Conservation (phyloP, 2,329 filamentous ascomycete genomes). For the Paecilomyces fulvus region DNA sequence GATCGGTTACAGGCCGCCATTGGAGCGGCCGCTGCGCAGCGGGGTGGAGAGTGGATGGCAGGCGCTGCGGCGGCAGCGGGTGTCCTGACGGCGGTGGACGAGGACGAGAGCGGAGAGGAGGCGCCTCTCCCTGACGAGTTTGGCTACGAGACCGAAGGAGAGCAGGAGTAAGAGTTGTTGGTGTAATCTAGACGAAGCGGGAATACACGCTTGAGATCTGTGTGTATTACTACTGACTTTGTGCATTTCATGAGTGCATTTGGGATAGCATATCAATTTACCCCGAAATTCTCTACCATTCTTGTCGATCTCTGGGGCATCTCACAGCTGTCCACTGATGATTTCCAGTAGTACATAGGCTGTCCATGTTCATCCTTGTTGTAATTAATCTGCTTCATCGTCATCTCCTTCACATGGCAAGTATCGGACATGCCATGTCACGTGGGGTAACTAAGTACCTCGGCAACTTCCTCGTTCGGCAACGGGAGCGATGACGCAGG, state of each 20-base stretch:
- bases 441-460: conserved; percentile 5
- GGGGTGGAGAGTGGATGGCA: conserved; percentile 16
- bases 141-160: conserved; percentile 37
- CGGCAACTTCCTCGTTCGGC: conserved; percentile 11
- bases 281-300: background rate
- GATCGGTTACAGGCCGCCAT: conserved; percentile 36
- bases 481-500: conserved; percentile 9
- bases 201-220: conserved; percentile 10
- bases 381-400: too few relatives aligned
- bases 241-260: conserved; percentile 3
- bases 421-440: background rate
- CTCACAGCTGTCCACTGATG: background rate
- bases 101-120: conserved; percentile 46
- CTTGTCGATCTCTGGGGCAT: background rate
- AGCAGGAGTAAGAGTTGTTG: conserved; percentile 8
- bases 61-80: conserved; percentile 67
- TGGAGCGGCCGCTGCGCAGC: conserved; percentile 22
- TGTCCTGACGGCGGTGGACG: conserved; percentile 78
- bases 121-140: conserved; percentile 41
- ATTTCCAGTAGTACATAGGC: too few relatives aligned
- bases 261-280: background rate
- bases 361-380: too few relatives aligned
- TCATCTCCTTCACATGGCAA: background rate
- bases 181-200: conserved; percentile 1
- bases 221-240: conserved; percentile 31